Base-by-base conservation (phyloP, 177 flowering plant species). In the Tripterygium wilfordii region DNA sequence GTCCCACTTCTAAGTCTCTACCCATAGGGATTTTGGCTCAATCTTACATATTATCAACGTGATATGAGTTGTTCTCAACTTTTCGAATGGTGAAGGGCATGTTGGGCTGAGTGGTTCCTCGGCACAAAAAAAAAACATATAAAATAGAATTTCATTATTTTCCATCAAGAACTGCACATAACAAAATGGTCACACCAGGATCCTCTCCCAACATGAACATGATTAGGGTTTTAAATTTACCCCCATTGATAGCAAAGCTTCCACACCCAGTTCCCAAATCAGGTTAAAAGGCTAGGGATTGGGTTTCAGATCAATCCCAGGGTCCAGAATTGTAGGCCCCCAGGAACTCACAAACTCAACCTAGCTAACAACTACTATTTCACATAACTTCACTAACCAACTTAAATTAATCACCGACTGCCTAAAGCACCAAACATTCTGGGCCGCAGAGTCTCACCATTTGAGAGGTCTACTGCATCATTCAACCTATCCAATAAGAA, bases 131-230 rank as follows among this genome's bases (percentile, higher is more conserved):
- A n/a, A n/a, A n/a, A n/a, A n/a, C n/a, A n/a, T n/a, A 8, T 3
- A 39, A 17, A 25, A 20, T 27, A 49, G 10, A 19, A 12, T 20
- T 14, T 13, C 16, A 37, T 39, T 13, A 22, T 20, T 24, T 40
- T 29, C 43, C 42, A 53, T 60, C 18, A 55, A 35, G 5, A 42
- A 26, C 49, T 51, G 60, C 52, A 57, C 42, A 48, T 15, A 18
- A 31, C 32, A 50, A n/a, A 16, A 36, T 36, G 48, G n/a, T 42
- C 56, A 55, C 30, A 49, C 51, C 48, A 64, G 78, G 75, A 67
- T 54, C 69, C 71, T 3, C 50, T 61, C 78, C 75, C 54, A 53
- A 41, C 57, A 64, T 65, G 65, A 43, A 53, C 49, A n/a, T n/a
- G n/a, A n/a, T n/a, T 14, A 30, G 60, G 67, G 60, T 45, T 47